A percentile compares a stretch with the other conserved stretches of the same genome.
Conservation (phyloP, 2,329 filamentous ascomycete genomes). For the Pseudogymnoascus sp. region DNA sequence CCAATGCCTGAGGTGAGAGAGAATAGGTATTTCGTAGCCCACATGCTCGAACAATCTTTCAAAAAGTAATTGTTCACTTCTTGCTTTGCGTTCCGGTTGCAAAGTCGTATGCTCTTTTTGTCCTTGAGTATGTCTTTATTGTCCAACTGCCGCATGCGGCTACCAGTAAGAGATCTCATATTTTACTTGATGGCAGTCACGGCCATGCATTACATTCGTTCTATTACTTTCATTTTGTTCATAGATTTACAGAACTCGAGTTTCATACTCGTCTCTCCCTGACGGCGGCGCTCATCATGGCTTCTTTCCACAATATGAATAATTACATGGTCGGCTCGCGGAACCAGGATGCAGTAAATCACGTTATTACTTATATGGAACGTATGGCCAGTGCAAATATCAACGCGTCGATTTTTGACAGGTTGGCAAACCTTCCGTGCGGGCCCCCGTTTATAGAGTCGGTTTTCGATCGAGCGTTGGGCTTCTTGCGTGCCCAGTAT, state of each 20-base stretch:
- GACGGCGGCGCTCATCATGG: background rate
- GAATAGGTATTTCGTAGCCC: background rate
- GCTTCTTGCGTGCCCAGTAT: background rate
- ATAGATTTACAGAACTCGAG: background rate
- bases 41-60: background rate
- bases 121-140: constrained; percentile 6
- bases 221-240: background rate
- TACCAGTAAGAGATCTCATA: background rate
- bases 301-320: background rate
- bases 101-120: background rate
- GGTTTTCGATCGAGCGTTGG: background rate
- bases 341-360: background rate
- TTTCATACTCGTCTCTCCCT: background rate
- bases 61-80: background rate
- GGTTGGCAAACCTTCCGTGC: background rate
- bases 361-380: background rate
- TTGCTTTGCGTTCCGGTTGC: background rate
- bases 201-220: background rate
- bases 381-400: background rate
- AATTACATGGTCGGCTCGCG: background rate
- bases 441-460: background rate
- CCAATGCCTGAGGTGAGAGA: background rate
- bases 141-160: constrained; percentile 5
- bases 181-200: constrained; percentile 6
- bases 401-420: background rate